Conservation (phyloP, 108 stramenopile species). For the Discostella stelligeroides region DNA sequence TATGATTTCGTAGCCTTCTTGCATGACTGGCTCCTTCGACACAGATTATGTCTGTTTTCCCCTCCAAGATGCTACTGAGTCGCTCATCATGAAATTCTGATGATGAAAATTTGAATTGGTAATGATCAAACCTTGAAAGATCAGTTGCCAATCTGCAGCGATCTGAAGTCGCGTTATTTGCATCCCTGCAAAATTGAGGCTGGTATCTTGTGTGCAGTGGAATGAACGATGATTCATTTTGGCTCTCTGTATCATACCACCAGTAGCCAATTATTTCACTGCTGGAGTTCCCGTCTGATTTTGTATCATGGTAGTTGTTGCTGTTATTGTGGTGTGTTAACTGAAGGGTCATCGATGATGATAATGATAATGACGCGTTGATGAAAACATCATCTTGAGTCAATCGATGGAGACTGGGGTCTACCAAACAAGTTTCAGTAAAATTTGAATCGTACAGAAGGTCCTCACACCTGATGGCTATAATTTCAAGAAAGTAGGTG, state of each 20-base stretch:
- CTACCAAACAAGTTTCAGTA: no score
- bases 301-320: no score
- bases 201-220: slow-evolving; percentile 2
- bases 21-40: not conserved
- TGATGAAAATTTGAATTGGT: not conserved
- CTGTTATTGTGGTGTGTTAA: no score
- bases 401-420: no score
- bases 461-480: not conserved
- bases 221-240: no score
- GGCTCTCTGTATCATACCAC: not conserved
- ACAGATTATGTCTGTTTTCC: not conserved
- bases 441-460: not conserved
- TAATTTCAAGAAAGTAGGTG: not conserved
- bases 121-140: not conserved
- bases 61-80: not conserved
- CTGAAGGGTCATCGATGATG: no score
- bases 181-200: not conserved
- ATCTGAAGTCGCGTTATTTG: no score
- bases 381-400: not conserved
- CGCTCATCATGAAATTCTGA: no score
- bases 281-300: not conserved
- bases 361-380: not conserved
- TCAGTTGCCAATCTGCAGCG: not conserved
- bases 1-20: not conserved
- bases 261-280: not conserved